phyloP scores from a whole-genome alignment of 225 moss, liverwort and hornwort genomes.

The Marchantia polymorpha region DNA sequence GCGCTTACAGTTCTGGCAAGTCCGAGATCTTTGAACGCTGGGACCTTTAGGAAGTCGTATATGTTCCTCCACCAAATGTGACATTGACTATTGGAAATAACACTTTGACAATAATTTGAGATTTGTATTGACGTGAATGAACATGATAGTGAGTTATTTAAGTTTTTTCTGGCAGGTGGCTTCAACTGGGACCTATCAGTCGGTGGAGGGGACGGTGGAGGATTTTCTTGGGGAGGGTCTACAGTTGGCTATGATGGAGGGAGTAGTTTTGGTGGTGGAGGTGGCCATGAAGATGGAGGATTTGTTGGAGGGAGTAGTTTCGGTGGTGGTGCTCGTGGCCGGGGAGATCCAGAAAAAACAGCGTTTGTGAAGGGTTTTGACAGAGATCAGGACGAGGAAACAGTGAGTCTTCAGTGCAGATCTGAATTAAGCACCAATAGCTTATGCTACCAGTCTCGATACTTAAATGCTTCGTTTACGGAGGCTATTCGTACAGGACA shows the following conservation, averaged over 20 bases:
- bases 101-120: background rate
- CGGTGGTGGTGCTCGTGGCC: conserved; percentile 30
- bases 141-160: background rate
- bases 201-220: conserved; percentile 28
- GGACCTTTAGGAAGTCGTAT: background rate
- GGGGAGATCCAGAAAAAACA: conserved; percentile 53
- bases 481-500: background rate
- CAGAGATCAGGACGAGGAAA: conserved; percentile 63
- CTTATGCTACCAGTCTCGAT: background rate
- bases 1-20: conserved; percentile 15
- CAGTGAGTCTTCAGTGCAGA: conserved; percentile 32
- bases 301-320: background rate
- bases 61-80: background rate
- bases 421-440: background rate
- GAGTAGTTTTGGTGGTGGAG: conserved; percentile 19
- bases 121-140: background rate
- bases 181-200: conserved; percentile 9
- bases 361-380: conserved; percentile 74
- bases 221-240: conserved; percentile 9
- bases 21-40: background rate
- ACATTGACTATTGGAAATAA: no score
- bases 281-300: conserved; percentile 22
- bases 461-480: background rate
- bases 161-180: background rate
- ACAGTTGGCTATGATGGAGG: conserved; percentile 7